Conservation (phyloP, 2,329 filamentous ascomycete species). For the Trichocomaceae sp. region DNA sequence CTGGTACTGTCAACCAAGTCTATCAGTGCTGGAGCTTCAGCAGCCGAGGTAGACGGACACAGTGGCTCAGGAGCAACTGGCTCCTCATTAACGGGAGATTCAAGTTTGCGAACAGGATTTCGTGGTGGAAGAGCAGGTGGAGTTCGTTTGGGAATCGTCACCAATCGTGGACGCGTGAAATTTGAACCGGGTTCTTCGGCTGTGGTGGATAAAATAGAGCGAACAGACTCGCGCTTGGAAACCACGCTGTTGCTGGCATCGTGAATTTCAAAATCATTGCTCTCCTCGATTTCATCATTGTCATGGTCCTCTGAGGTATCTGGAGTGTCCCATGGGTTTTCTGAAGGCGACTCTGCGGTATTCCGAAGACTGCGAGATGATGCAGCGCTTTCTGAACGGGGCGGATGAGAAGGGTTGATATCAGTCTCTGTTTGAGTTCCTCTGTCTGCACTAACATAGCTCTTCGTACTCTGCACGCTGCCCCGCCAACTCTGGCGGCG, state of each 20-base stretch:
- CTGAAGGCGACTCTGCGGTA: slow-evolving; percentile 15
- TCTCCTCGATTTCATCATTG: slow-evolving; percentile 13
- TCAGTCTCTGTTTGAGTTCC: slow-evolving; percentile 58
- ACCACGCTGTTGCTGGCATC: slow-evolving; percentile 50
- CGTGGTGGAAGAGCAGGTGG: slow-evolving; percentile 71
- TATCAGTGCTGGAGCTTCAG: slow-evolving; percentile 17
- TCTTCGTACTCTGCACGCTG: slow-evolving; percentile 59
- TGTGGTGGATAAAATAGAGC: slow-evolving; percentile 16
- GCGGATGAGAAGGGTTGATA: slow-evolving; percentile 18
- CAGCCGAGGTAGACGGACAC: slow-evolving; percentile 18
- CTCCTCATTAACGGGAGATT: slow-evolving; percentile 19
- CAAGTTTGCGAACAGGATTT: slow-evolving; percentile 49
- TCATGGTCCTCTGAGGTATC: slow-evolving; percentile 16
- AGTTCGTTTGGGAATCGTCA: slow-evolving; percentile 72
- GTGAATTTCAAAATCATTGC: slow-evolving; percentile 26
- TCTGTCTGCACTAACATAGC: slow-evolving; percentile 48
- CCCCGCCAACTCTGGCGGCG: slow-evolving; percentile 57
- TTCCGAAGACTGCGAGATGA: slow-evolving; percentile 27
- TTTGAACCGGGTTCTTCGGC: slow-evolving; percentile 53
- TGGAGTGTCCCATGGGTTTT: slow-evolving; percentile 21
- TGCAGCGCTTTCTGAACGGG: slow-evolving; percentile 30
- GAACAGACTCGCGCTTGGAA: slow-evolving; percentile 40
- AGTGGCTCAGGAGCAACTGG: slow-evolving; percentile 22
- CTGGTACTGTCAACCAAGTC: slow-evolving; percentile 13
- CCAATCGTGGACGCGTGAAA: slow-evolving; percentile 69